These are phyloP conservation scores for Eucalyptus sp. DNA, from an alignment of 345 rosid genomes.

Conservation along the genomic window DNA sequence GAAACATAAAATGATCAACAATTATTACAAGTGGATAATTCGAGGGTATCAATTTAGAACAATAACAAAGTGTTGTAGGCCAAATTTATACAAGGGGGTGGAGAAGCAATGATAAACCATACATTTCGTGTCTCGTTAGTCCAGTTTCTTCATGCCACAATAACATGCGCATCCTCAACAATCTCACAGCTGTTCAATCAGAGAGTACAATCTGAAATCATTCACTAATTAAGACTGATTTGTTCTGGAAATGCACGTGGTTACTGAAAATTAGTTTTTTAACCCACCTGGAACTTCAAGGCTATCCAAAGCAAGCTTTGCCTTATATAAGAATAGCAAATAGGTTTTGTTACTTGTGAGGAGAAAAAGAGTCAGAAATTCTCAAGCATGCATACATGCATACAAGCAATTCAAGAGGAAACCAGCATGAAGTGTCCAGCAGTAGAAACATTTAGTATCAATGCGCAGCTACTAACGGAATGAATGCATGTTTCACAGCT, in stretches of 20 bases:
- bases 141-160: neutral
- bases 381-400: neutral
- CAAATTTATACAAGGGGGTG: neutral
- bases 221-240: neutral
- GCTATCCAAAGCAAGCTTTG: slow-evolving; percentile 3
- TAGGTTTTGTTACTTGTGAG: neutral
- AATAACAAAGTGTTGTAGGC: neutral
- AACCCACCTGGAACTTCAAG: neutral
- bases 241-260: neutral
- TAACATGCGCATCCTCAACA: neutral
- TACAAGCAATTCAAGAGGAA: neutral
- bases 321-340: neutral
- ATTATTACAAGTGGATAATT: neutral
- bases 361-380: neutral
- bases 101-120: neutral
- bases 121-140: neutral
- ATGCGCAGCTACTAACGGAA: neutral
- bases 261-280: neutral
- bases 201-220: neutral
- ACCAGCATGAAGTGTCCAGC: neutral
- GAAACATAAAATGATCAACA: neutral
- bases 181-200: neutral
- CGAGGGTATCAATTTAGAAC: neutral
- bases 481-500: neutral
- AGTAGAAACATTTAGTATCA: neutral